phyloP scores from a whole-genome alignment of 192 early-diverging fungal species.

The Backusella psychrophila region DNA sequence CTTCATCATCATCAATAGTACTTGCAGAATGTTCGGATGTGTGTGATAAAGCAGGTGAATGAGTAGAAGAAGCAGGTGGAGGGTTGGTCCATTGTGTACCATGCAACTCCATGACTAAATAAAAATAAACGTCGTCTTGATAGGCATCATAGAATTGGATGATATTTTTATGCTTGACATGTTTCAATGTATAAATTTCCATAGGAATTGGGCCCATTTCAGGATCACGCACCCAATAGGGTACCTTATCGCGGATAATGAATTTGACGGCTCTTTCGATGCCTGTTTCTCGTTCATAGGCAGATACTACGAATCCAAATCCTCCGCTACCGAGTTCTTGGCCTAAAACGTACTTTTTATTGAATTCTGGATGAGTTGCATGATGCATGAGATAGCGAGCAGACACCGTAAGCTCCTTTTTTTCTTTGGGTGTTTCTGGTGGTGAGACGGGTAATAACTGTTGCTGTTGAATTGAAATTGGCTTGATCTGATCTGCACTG shows the following conservation, averaged over 20 bases:
- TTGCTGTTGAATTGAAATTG: neutral
- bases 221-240: constrained; percentile 46
- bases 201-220: constrained; percentile 48
- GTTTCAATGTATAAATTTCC: constrained; percentile 51
- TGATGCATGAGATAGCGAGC: constrained; percentile 7
- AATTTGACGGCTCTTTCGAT: constrained; percentile 74
- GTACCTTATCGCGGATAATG: constrained; percentile 57
- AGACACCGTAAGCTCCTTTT: neutral
- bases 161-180: constrained; percentile 61
- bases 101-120: constrained; percentile 59
- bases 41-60: constrained; percentile 24
- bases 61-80: constrained; percentile 2
- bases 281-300: constrained; percentile 44
- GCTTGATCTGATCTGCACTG: neutral
- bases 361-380: neutral
- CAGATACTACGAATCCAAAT: constrained; percentile 67
- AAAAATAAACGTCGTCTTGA: constrained; percentile 46
- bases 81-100: constrained; percentile 46
- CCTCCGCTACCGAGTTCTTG: constrained; percentile 65
- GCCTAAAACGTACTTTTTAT: constrained; percentile 1
- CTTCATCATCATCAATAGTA: constrained; percentile 17
- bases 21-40: constrained; percentile 17
- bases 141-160: constrained; percentile 56
- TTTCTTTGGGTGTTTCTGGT: neutral
- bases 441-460: neutral